phyloP scores from a whole-genome alignment of 352 stramenopile species.

The Plasmopara viticola region DNA sequence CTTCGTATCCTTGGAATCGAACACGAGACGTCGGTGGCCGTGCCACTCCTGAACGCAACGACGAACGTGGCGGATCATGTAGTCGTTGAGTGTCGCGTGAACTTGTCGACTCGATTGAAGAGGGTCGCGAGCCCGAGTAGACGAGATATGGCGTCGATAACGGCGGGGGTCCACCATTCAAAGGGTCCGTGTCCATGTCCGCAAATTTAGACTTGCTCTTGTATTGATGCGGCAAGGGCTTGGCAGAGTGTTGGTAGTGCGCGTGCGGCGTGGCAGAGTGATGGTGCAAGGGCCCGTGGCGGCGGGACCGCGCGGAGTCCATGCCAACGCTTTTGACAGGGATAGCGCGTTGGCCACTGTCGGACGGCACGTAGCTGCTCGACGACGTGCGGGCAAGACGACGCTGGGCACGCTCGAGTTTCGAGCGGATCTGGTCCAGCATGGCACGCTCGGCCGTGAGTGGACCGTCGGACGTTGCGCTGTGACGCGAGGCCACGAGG shows the following conservation, averaged over 20 bases:
- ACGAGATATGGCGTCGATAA: constrained; percentile 44
- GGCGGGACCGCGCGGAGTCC: constrained; percentile 13
- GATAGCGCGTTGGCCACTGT: constrained; percentile 22
- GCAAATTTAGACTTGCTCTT: constrained; percentile 40
- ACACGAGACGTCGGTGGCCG: constrained; percentile 32
- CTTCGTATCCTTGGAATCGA: constrained; percentile 29
- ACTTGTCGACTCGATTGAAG: constrained; percentile 1
- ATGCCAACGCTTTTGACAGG: constrained; percentile 34
- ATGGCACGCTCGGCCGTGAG: constrained; percentile 54
- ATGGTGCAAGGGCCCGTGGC: constrained; percentile 7
- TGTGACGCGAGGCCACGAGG: constrained; percentile 6
- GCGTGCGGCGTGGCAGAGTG: constrained; percentile 12
- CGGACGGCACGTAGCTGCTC: constrained; percentile 20
- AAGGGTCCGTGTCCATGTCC: constrained; percentile 20
- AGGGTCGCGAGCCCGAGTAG: constrained; percentile 24
- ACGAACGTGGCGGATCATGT: constrained; percentile 5
- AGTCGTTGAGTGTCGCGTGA: constrained; percentile 3
- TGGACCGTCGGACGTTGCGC: constrained; percentile 14
- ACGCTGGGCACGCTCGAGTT: constrained; percentile 54
- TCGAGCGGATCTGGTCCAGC: constrained; percentile 68
- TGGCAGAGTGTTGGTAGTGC: constrained; percentile 8
- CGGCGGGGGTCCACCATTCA: constrained; percentile 30
- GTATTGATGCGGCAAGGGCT: constrained; percentile 37
- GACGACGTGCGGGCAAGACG: constrained; percentile 35
- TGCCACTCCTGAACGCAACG: constrained; percentile 15